phyloP scores from a whole-genome alignment of 805 yeast species.

The Wickerhamomyces mucosus region DNA sequence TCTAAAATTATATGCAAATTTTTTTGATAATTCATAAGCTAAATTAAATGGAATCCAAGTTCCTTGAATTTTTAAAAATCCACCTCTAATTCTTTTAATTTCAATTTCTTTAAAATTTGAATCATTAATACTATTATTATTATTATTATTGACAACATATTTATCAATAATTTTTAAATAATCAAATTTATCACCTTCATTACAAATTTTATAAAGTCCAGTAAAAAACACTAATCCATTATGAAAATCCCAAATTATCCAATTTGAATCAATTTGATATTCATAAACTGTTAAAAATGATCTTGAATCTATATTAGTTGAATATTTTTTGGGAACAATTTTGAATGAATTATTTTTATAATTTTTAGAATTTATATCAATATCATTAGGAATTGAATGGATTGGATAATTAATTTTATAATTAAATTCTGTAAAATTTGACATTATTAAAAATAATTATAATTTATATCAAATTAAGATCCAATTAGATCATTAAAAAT shows the following conservation, averaged over 20 bases:
- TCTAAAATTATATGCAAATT: constrained; percentile 72
- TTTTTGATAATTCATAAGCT: constrained; percentile 57
- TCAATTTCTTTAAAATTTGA: constrained; percentile 53
- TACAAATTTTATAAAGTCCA: constrained; percentile 12
- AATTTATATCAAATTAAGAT: too few species aligned
- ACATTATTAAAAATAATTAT: too few species aligned
- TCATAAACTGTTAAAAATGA: constrained; percentile 63
- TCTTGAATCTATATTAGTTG: constrained; percentile 67
- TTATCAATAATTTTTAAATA: constrained; percentile 26
- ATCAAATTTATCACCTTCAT: constrained; percentile 2
- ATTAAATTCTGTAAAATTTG: constrained; percentile 10
- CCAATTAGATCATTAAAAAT: too few species aligned
- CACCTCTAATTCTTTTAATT: constrained; percentile 73
- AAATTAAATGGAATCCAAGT: constrained; percentile 79
- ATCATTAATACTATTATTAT: constrained; percentile 75
- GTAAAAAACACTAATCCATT: constrained; percentile 14
- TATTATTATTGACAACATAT: constrained; percentile 36
- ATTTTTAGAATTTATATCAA: constrained; percentile 17
- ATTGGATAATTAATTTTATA: constrained; percentile 12
- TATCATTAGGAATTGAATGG: constrained; percentile 7
- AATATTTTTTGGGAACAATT: constrained; percentile 39
- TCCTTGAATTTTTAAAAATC: constrained; percentile 86
- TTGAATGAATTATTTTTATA: constrained; percentile 7
- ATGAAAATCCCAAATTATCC: constrained; percentile 40
- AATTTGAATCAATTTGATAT: constrained; percentile 55